Conservation (phyloP, 805 yeast species). For the Yamadazyma ubonensis region DNA sequence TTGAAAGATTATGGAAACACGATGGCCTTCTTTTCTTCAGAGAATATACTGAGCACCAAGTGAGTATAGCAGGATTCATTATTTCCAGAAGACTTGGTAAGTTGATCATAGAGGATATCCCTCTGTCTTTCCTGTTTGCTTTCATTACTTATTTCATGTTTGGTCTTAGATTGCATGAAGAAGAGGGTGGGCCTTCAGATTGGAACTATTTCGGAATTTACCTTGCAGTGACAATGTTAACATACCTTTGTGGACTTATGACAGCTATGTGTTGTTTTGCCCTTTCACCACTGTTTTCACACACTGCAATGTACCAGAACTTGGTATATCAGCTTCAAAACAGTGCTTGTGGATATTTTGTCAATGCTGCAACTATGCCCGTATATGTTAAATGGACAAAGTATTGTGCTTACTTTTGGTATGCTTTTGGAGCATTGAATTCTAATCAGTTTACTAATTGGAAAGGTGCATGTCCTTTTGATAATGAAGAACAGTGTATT, state of each 20-base stretch:
- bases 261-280: conserved; percentile 56
- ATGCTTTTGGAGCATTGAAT: conserved; percentile 65
- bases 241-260: conserved; percentile 55
- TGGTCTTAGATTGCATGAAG: conserved; percentile 50
- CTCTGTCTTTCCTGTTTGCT: conserved; percentile 58
- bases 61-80: conserved; percentile 65
- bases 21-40: conserved; percentile 43
- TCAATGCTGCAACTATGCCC: conserved; percentile 70
- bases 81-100: conserved; percentile 65
- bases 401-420: conserved; percentile 75
- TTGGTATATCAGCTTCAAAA: conserved; percentile 68
- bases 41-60: conserved; percentile 69
- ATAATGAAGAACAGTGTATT: conserved; percentile 22
- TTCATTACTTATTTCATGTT: conserved; percentile 72
- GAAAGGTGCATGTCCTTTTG: conserved; percentile 54
- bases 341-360: conserved; percentile 79
- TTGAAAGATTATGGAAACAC: conserved; percentile 37
- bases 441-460: conserved; percentile 66
- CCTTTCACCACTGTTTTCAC: conserved; percentile 57
- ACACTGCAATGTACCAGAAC: conserved; percentile 61
- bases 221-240: conserved; percentile 57
- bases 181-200: conserved; percentile 21
- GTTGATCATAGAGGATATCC: conserved; percentile 65
- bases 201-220: conserved; percentile 55
- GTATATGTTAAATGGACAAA: conserved; percentile 86